Percentiles rank a stretch among this genome's conserved stretches.
phyloP scores from a whole-genome alignment of 306 rosid genomes.

The Malus sylvestris region DNA sequence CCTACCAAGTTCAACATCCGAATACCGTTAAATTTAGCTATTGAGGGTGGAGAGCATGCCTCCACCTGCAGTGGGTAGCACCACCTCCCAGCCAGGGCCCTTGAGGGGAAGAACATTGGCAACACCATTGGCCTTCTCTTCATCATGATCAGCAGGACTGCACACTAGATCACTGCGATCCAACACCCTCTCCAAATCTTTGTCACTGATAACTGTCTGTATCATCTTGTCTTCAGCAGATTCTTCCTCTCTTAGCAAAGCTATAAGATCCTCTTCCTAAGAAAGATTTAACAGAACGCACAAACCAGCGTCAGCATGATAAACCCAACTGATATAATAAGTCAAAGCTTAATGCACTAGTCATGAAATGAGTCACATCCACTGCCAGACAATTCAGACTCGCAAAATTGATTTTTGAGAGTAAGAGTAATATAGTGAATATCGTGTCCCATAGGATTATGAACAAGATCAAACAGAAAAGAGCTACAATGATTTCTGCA shows the following conservation, averaged over 20 bases:
- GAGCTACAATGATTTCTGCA: background rate
- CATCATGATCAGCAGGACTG: conserved; percentile 4
- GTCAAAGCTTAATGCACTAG: too few relatives aligned
- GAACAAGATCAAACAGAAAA: background rate
- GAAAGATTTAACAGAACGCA: background rate
- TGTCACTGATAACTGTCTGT: conserved; percentile 61
- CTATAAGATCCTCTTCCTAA: conserved; percentile 66
- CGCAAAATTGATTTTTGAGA: background rate
- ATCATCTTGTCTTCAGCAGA: conserved; percentile 74
- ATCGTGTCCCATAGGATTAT: too few relatives aligned
- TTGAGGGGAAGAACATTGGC: conserved; percentile 31
- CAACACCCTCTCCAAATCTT: conserved; percentile 63
- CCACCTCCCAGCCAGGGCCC: conserved; percentile 99
- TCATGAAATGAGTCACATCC: background rate
- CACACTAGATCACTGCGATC: conserved; percentile 71
- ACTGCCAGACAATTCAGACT: background rate
- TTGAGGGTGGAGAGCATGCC: conserved; percentile 85
- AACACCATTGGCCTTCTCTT: conserved; percentile 5
- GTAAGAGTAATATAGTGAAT: too few relatives aligned
- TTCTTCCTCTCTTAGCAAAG: conserved; percentile 66
- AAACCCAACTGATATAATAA: background rate
- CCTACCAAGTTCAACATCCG: background rate
- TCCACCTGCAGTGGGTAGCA: conserved; percentile 61
- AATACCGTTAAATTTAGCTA: conserved; percentile 25
- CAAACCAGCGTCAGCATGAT: background rate